Evolutionary conservation across 495 filamentous ascomycete species (phyloP).

Genomic region (Penicillium lividum): DNA sequence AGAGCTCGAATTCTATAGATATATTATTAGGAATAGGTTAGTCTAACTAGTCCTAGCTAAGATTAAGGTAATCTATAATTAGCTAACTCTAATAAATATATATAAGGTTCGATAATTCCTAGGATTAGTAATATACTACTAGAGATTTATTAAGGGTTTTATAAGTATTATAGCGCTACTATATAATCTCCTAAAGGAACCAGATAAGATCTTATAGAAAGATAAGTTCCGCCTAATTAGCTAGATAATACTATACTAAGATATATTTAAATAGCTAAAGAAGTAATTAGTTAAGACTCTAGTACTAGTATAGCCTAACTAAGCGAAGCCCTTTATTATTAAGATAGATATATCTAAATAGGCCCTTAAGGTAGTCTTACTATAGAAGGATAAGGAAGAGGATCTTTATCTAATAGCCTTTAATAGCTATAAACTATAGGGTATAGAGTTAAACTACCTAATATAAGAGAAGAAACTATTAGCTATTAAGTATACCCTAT

Average conservation of each 20-base stretch:
- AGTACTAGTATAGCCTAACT: neutral
- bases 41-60: neutral
- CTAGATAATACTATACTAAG: neutral
- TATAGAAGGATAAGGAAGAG: too few species aligned
- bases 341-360: too few species aligned
- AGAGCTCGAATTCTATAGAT: neutral
- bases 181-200: neutral
- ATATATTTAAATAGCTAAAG: neutral
- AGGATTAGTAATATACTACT: neutral
- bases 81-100: slow-evolving; percentile 1
- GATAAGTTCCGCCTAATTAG: neutral
- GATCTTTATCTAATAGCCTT: too few species aligned
- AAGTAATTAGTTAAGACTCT: neutral
- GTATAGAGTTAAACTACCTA: too few species aligned
- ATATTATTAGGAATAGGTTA: neutral
- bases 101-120: neutral
- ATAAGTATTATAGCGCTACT: neutral
- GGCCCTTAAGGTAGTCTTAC: too few species aligned
- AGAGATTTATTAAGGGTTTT: neutral
- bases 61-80: neutral
- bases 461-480: too few species aligned
- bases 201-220: neutral
- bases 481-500: too few species aligned
- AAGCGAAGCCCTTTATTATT: too few species aligned
- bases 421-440: too few species aligned